phyloP scores from a whole-genome alignment of 2,329 filamentous ascomycete species.

The Cadophora malorum region DNA sequence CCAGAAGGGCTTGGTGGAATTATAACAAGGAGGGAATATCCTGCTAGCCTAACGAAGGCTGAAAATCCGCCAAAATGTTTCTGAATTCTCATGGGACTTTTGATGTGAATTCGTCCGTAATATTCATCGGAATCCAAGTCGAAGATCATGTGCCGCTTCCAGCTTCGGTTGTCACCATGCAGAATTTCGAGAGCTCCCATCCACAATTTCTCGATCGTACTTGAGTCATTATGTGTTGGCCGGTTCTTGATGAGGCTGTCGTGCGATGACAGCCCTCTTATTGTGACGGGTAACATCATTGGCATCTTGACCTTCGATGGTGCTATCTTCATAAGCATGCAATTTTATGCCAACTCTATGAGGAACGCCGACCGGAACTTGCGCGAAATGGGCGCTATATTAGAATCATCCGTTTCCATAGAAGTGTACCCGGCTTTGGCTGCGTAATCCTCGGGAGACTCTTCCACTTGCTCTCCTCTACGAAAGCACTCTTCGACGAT shows the following conservation, averaged over 20 bases:
- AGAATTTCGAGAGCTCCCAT: too few species aligned
- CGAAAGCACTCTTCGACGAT: conserved; percentile 6
- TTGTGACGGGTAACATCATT: not conserved
- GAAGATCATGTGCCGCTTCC: conserved; percentile 28
- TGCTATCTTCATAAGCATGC: not conserved
- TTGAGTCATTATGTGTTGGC: too few species aligned
- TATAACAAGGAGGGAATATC: conserved; percentile 42
- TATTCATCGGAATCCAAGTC: conserved; percentile 30
- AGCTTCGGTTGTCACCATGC: too few species aligned
- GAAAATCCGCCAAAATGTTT: conserved; percentile 23
- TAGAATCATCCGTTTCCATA: conserved; percentile 27
- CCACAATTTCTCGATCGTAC: too few species aligned
- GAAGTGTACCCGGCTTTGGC: conserved; percentile 26
- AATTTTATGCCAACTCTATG: not conserved
- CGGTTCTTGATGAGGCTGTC: not conserved
- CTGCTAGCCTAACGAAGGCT: conserved; percentile 35
- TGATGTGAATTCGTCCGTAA: conserved; percentile 33
- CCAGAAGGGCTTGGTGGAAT: conserved; percentile 45
- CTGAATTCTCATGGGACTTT: conserved; percentile 33
- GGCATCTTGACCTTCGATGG: not conserved
- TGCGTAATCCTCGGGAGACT: conserved; percentile 29
- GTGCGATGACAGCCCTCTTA: not conserved
- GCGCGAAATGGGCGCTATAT: not conserved
- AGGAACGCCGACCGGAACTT: not conserved
- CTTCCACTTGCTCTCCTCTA: conserved; percentile 17